A percentile compares a stretch with the other conserved stretches of the same genome.
These are phyloP conservation scores for Nakataea oryzae DNA, from an alignment of 2,329 filamentous ascomycete species.

Conservation along the genomic window DNA sequence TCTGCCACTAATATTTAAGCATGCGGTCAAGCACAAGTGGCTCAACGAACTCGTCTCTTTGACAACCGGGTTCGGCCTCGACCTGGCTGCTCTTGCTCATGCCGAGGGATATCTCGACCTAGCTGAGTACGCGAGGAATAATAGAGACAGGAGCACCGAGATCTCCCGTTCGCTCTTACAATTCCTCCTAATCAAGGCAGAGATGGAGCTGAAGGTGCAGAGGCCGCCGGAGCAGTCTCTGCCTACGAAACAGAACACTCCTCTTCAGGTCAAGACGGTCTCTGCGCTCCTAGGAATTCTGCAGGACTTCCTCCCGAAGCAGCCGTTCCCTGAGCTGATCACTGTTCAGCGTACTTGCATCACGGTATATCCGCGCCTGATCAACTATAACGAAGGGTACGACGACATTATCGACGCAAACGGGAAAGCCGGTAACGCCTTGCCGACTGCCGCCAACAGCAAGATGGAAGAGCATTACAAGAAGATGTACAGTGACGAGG, in stretches of 20 bases:
- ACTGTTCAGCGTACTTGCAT: conserved; percentile 79
- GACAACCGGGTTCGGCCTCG: conserved; percentile 75
- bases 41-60: conserved; percentile 69
- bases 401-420: conserved; percentile 87
- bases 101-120: conserved; percentile 72
- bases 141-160: conserved; percentile 53
- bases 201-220: conserved; percentile 67
- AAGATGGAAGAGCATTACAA: conserved; percentile 98
- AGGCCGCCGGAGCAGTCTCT: conserved; percentile 35
- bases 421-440: conserved; percentile 67
- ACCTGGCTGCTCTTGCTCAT: conserved; percentile 78
- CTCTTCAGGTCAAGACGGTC: conserved; percentile 77
- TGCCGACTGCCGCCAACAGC: conserved; percentile 68
- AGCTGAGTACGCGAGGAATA: conserved; percentile 66
- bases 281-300: conserved; percentile 70
- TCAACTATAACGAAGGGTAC: conserved; percentile 91
- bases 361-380: conserved; percentile 82
- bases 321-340: conserved; percentile 58
- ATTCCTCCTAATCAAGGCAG: conserved; percentile 76
- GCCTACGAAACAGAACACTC: conserved; percentile 59
- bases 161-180: conserved; percentile 65
- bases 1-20: conserved; percentile 62
- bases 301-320: conserved; percentile 54
- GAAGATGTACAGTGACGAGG: conserved; percentile 90
- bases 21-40: conserved; percentile 75